phyloP scores from a whole-genome alignment of 169 alveolate species.

The Eimeria sp. region DNA sequence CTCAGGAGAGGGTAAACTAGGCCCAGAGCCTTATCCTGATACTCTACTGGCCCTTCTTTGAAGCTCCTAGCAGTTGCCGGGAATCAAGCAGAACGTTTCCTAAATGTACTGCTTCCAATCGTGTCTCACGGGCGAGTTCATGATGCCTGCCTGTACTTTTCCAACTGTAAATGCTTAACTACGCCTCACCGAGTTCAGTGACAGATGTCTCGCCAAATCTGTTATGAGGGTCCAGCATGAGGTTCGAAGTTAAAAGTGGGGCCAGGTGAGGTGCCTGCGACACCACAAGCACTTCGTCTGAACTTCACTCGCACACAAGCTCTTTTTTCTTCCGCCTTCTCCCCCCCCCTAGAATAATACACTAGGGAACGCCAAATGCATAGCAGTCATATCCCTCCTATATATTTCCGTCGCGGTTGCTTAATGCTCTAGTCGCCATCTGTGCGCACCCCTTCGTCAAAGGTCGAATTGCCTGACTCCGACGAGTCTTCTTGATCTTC shows the following conservation, averaged over 20 bases:
- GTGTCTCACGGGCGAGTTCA: neutral
- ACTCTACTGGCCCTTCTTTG: neutral
- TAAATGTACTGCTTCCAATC: neutral
- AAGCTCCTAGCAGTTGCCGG: neutral
- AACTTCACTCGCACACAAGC: neutral
- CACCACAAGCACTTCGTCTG: neutral
- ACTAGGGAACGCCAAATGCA: neutral
- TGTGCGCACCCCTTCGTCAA: constrained; percentile 39
- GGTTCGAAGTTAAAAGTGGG: neutral
- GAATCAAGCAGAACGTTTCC: neutral
- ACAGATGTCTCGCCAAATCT: constrained; percentile 13
- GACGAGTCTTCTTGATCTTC: constrained; percentile 38
- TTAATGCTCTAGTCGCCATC: neutral
- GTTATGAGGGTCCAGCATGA: constrained; percentile 19
- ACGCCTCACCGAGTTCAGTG: constrained; percentile 13
- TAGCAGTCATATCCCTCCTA: neutral
- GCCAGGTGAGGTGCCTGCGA: constrained; percentile 10
- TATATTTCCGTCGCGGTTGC: neutral
- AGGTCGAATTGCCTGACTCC: neutral
- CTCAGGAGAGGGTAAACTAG: neutral
- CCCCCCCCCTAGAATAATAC: neutral
- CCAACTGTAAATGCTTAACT: neutral
- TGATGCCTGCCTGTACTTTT: neutral
- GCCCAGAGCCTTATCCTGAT: no score
- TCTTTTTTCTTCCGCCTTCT: neutral